Base-by-base conservation (phyloP, 805 yeast genomes). In the Yueomyces sp. region DNA sequence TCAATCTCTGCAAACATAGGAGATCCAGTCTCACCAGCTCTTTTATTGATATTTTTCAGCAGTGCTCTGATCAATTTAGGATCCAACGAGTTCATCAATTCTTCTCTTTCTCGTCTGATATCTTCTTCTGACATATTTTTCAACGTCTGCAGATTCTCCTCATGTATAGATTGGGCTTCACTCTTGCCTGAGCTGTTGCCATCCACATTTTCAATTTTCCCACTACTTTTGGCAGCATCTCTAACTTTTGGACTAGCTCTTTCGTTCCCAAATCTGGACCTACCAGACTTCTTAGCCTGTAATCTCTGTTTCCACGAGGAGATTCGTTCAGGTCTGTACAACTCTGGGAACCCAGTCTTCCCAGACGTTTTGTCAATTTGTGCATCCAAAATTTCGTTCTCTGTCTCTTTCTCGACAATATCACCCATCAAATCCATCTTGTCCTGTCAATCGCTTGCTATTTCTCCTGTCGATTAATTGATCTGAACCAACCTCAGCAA, bases 141-240 rank as follows among this genome's bases (percentile, higher is more conserved):
- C 44, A 88, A 57, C 37, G 70, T 67, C 36, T 77, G 74, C 47
- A 83, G 59, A 59, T 86, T 88, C 54, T 87, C 95, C 44, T 73
- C 57, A 57, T 85, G 90, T 27, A 87, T 85, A 55, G 75, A 72
- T 49, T 82, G 88, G 0, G 81, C 75, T 51, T 84, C 94, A 0
- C 80, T 73, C 33, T 30, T 30, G 19, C 19, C 19, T 19, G 19
- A 19, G 19, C 19, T 19, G 2, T 19, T 19, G 19, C 19, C 19
- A 19, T 19, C 19, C 19, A 19, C 19, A 6, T 30, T 30, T 30
- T 30, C 33, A 6, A 30, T 30, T 19, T 19, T 19, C 19, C 19
- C 19, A 47, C 5, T 28, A 19, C 28, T 19, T 28, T 6, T 26
- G 4, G 30, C 41, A 2, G 30, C 31, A 8, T 28, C 36, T 3